phyloP scores from a whole-genome alignment of 2,329 filamentous ascomycete genomes.

The Penicillium sumatraense region DNA sequence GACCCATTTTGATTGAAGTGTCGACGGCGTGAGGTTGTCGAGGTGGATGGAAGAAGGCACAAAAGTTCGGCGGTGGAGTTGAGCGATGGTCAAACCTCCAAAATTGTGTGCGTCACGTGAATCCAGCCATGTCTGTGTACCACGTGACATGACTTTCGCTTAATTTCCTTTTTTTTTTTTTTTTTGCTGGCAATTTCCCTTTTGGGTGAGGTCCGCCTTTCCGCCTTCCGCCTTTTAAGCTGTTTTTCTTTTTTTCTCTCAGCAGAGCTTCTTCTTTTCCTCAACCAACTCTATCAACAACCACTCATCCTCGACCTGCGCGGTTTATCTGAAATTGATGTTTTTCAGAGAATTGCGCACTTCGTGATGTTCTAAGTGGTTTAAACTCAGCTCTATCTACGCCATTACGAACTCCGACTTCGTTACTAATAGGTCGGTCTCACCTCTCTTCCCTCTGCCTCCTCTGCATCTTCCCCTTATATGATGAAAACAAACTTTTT shows the following conservation, averaged over 20 bases:
- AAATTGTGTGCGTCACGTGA: slow-evolving; percentile 39
- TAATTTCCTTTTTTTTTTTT: slow-evolving; percentile 7
- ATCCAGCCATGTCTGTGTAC: not conserved
- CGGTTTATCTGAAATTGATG: slow-evolving; percentile 14
- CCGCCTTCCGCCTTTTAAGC: not conserved
- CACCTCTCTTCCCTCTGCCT: slow-evolving; percentile 28
- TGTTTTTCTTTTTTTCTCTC: not conserved
- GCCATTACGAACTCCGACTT: not conserved
- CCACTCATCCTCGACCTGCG: not conserved
- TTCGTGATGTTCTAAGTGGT: not conserved
- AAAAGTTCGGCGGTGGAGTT: slow-evolving; percentile 13
- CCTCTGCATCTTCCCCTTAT: slow-evolving; percentile 13
- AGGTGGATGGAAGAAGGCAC: slow-evolving; percentile 31
- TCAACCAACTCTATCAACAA: not conserved
- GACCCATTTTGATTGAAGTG: slow-evolving; percentile 56
- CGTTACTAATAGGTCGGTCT: slow-evolving; percentile 32
- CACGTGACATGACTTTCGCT: slow-evolving; percentile 9
- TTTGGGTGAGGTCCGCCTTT: not conserved
- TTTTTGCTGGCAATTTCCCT: slow-evolving; percentile 7
- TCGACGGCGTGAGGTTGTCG: slow-evolving; percentile 36
- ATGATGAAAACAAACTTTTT: slow-evolving; percentile 75
- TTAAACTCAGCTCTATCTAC: slow-evolving; percentile 1
- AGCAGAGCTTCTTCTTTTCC: not conserved
- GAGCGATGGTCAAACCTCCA: slow-evolving; percentile 6
- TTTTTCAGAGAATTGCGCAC: slow-evolving; percentile 7